Evolutionary conservation across 2,329 filamentous ascomycete species (phyloP), one percentile per base, ranked within the genome.

Genomic region (Allantophomopsis cytisporea): DNA sequence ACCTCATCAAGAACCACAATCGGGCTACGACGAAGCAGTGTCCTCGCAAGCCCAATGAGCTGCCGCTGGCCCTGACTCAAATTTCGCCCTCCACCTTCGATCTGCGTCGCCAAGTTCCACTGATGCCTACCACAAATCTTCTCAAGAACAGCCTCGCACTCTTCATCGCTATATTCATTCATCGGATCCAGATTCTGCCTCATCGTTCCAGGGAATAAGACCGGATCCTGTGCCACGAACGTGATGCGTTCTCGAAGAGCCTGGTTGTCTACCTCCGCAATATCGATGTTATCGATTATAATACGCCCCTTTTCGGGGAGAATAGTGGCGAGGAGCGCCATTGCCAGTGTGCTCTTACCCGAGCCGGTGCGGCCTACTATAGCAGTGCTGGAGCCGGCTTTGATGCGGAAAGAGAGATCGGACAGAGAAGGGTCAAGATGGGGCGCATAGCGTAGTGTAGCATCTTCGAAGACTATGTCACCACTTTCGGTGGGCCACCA

Each of bases 301-400:
- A 82, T 79, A 2, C 59, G 59, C 4, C 77, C 77, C 2, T 55
- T 60, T 31, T 67, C 62, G 0, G 74, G 71, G 1, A 64, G 52
- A 12, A 76, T 63, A 10, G 69, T 74, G 4, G 68, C 73, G 0
- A 81, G 66, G 1, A 81, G 60, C 0, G 71, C 65, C 2, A 80
- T 58, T 0, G 76, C 75, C 1, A 89, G 69, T 0, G 85, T 93
- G 38, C 80, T 86, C 58, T 94, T 94, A 3, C 86, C 86, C 4
- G 81, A 86, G 0, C 83, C 79, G 0, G 85, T 93, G 8, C 85
- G 75, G 2, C 86, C 86, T 10, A 88, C 81, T 15, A 94, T 69
- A 0, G 84, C 85, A 1, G 83, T 83, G 38, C 81, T 80, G 39
- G 83, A 80, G 1, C 85, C 83, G 0, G 80, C 81, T 42, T 83